Base-by-base conservation (phyloP, 495 filamentous ascomycete species). In the Penicillium argentinense region DNA sequence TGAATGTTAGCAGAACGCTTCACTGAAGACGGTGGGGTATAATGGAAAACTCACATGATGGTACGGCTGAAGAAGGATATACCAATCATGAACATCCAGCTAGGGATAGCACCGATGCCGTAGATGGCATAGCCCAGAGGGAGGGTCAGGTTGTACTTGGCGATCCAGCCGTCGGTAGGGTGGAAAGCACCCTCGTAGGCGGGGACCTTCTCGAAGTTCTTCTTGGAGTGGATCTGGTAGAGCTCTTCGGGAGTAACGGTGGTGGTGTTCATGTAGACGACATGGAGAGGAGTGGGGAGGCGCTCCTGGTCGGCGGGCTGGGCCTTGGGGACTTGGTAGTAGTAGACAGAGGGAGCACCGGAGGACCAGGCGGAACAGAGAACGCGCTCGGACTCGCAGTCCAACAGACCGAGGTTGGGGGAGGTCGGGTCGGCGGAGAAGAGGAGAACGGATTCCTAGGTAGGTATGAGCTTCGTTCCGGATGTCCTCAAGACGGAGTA, bases 331-430 rank as follows among this genome's bases (percentile, higher is more conserved):
- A 95, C 66, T 52, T 86, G 74, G 54, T 89, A 79, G 64, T 90
- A 76, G 81, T 83, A 90, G 48, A 93, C 66, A 18, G 75, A 68
- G 13, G 89, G 87, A 18, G 85, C 74, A 40, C 78, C 81, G 41
- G 85, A 81, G 36, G 82, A 82, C 91, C 89, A 95, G 41, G 73
- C 68, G 59, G 89, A 83, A 79, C 91, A 97, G 24, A 97, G 84
- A 25, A 93, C 76, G 30, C 78, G 77, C 55, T 91, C 73, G 43
- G 78, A 61, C 42, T 97, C 91, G 61, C 91, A 97, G 73, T 95
- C 78, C 55, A 95, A 55, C 51, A 79, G 68, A 30, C 74, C 91
- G 33, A 92, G 78, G 49, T 87, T 74, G 9, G 89, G 91, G 9
- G 85, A 62, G 36, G 80, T 80, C 8, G 82, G 78, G 40, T 82